phyloP scores from a whole-genome alignment of 73 alveolate species.

The Paramecium octaurelia region DNA sequence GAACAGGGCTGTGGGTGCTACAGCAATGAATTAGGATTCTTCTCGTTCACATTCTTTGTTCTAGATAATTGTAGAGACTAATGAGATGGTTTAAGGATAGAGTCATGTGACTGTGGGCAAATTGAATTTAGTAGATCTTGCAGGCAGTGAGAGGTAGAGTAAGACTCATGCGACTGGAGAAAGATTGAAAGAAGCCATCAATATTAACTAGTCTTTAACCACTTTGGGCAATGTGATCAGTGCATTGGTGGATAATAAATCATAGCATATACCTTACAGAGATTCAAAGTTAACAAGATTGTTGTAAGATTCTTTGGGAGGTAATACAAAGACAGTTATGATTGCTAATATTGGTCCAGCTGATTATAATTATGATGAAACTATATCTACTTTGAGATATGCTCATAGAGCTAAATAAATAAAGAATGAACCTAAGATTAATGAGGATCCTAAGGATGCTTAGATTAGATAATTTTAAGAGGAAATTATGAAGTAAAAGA shows the following conservation, averaged over 20 bases:
- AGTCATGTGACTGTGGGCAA: conserved; percentile 91
- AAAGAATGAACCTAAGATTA: conserved; percentile 88
- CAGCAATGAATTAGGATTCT: conserved; percentile 89
- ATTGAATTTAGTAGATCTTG: conserved; percentile 93
- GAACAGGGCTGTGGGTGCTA: conserved; percentile 92
- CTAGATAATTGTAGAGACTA: conserved; percentile 83
- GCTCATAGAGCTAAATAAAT: conserved; percentile 96
- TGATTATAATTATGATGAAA: conserved; percentile 83
- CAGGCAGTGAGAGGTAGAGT: conserved; percentile 89
- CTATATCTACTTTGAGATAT: conserved; percentile 93
- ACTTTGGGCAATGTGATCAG: conserved; percentile 95
- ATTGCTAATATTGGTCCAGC: conserved; percentile 96
- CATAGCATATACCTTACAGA: conserved; percentile 97
- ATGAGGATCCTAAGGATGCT: conserved; percentile 98
- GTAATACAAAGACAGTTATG: conserved; percentile 98
- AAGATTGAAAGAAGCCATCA: conserved; percentile 94
- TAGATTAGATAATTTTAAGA: conserved; percentile 92
- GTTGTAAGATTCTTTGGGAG: conserved; percentile 97
- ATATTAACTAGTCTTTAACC: conserved; percentile 89
- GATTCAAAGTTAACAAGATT: conserved; percentile 95
- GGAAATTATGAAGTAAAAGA: conserved; percentile 80
- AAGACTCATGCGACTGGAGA: conserved; percentile 95
- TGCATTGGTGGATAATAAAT: conserved; percentile 88
- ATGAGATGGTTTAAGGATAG: conserved; percentile 81
- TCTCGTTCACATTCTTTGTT: conserved; percentile 88